Evolutionary conservation across 2,329 filamentous ascomycete species (phyloP).

Genomic region (Magnaporthiopsis incrustans): DNA sequence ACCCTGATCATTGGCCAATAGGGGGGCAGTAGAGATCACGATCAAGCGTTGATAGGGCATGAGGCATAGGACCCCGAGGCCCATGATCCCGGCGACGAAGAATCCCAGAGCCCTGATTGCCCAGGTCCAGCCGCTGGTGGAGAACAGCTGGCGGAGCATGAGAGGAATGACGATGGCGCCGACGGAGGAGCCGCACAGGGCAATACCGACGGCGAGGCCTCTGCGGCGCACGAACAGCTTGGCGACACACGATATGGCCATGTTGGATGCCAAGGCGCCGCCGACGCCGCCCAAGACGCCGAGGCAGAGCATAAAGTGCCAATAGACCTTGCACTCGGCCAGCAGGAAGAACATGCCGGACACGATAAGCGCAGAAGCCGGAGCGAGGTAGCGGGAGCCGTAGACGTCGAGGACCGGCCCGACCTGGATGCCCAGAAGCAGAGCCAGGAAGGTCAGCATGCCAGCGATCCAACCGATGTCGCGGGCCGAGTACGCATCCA

Average conservation of each 20-base stretch:
- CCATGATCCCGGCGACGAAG: constrained; percentile 18
- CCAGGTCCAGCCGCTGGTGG: constrained; percentile 25
- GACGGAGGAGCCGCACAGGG: constrained; percentile 15
- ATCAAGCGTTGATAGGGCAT: constrained; percentile 21
- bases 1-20: not conserved
- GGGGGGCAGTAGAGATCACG: not conserved
- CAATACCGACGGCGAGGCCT: constrained; percentile 19
- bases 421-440: constrained; percentile 37
- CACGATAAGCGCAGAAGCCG: constrained; percentile 27
- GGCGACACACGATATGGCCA: constrained; percentile 23
- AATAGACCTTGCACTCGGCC: constrained; percentile 36
- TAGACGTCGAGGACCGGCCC: constrained; percentile 40
- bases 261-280: constrained; percentile 27
- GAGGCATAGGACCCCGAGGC: constrained; percentile 25
- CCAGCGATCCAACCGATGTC: constrained; percentile 43
- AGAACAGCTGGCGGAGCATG: constrained; percentile 22
- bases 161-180: constrained; percentile 26
- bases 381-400: constrained; percentile 31
- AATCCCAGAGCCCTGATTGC: constrained; percentile 24
- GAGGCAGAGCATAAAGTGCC: constrained; percentile 38
- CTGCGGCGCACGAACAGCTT: constrained; percentile 20
- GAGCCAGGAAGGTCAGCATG: constrained; percentile 33
- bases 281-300: constrained; percentile 35
- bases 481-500: constrained; percentile 29
- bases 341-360: constrained; percentile 34